Percentiles rank a stretch among this genome's conserved stretches.
Conservation (phyloP, 129 eudicot species). For the Oenanthe sinensis region DNA sequence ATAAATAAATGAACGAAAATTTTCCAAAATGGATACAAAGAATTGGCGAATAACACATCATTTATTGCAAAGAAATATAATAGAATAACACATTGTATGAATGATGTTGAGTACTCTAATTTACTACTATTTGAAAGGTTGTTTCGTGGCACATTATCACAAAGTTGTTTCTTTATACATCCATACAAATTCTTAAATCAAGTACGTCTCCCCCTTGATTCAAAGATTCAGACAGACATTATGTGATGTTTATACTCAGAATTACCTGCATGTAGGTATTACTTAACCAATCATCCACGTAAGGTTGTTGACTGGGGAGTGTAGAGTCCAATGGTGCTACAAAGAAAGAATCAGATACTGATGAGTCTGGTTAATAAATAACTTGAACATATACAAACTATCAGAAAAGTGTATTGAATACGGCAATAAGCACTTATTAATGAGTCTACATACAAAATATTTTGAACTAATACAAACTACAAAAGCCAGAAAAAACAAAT, state of each 20-base stretch:
- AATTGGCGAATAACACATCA: neutral
- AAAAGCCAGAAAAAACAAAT: neutral
- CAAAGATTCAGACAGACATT: neutral
- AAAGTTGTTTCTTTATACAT: neutral
- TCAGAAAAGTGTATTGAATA: neutral
- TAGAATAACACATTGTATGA: neutral
- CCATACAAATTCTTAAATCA: neutral
- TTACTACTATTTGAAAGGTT: neutral
- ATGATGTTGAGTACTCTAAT: neutral
- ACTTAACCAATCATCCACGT: neutral
- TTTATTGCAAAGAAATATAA: neutral
- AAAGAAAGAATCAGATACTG: neutral
- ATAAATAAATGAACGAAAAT: neutral
- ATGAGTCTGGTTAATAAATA: neutral
- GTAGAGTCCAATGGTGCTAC: slow-evolving; percentile 3
- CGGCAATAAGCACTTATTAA: neutral
- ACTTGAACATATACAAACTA: neutral
- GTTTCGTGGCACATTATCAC: neutral
- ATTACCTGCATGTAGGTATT: slow-evolving; percentile 5
- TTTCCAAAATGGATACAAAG: neutral
- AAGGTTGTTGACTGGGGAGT: neutral
- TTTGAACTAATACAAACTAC: neutral
- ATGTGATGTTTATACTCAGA: neutral
- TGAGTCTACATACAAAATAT: neutral
- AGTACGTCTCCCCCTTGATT: neutral